Conservation (phyloP, 1,284 basidiomycete species). For the Moesziomyces sp. region DNA sequence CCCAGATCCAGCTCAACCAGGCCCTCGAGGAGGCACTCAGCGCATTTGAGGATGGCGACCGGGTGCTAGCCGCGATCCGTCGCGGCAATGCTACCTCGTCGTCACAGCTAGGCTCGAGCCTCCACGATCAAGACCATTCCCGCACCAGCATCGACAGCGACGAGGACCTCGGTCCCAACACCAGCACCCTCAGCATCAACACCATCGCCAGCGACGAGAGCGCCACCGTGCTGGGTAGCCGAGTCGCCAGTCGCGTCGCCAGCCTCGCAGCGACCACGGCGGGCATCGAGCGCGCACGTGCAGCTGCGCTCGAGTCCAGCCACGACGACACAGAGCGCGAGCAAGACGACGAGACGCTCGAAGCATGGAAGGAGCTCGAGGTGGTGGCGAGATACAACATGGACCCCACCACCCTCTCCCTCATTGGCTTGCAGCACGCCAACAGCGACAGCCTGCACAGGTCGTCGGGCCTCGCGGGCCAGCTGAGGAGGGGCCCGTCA, state of each 20-base stretch:
- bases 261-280: constrained; percentile 31
- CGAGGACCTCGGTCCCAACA: constrained; percentile 37
- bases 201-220: constrained; percentile 49
- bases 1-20: constrained; percentile 42
- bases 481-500: constrained; percentile 2
- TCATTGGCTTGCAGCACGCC: constrained; percentile 49
- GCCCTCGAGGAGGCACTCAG: constrained; percentile 46
- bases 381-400: constrained; percentile 49
- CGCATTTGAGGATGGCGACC: constrained; percentile 28
- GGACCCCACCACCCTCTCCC: constrained; percentile 54
- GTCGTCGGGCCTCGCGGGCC: constrained; percentile 5
- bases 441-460: constrained; percentile 15
- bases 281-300: constrained; percentile 15
- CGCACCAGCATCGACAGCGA: constrained; percentile 35
- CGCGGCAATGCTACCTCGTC: constrained; percentile 3
- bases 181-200: constrained; percentile 47
- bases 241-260: constrained; percentile 31
- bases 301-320: background rate
- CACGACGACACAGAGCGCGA: constrained; percentile 12
- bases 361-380: constrained; percentile 39
- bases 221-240: constrained; percentile 41
- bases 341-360: constrained; percentile 38
- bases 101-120: background rate
- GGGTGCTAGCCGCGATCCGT: constrained; percentile 32
- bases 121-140: constrained; percentile 5